Base-by-base conservation (phyloP, 2,329 filamentous ascomycete genomes). In the Botrytis medusae region DNA sequence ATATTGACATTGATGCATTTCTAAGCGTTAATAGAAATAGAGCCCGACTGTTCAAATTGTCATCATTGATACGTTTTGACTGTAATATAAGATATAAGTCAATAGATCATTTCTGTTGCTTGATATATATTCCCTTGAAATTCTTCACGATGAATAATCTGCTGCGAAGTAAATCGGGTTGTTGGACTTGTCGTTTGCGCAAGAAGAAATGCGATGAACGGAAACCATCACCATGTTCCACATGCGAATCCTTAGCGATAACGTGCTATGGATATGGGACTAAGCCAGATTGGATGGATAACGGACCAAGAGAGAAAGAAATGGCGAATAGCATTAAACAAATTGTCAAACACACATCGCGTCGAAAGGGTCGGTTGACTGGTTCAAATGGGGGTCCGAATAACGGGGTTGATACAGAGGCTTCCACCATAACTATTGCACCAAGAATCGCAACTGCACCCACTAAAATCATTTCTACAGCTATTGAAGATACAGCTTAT, bases 161-260 rank as follows among this genome's bases (percentile, higher is more conserved):
- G 34, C 62, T 72, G 16, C 51, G 71, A 69, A 72, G 51, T 32
- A 72, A 69, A 61, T 18, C 25, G 22, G 75, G 75, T 25, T 77
- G 76, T 44, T 77, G 79, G 76, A 80, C 78, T 74, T 90, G 89
- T 77, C 85, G 88, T 34, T 83, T 90, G 18, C 85, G 89, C 32
- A 87, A 87, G 76, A 91, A 90, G 78, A 90, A 89, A 77, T 91
- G 89, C 78, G 87, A 89, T 75, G 71, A 72, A 59, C 86, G 89
- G 78, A 82, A 77, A 37, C 84, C 83, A 2, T 87, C 88, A 18
- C 78, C 84, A 16, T 91, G 89, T 79, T 81, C 84, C 9, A 81
- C 79, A 51, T 91, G 88, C 80, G 79, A 81, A 22, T 78, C 81
- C 4, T 84, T 91, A 29, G 83, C 86, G 71, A 90, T 90, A 73